These are phyloP conservation scores for Picochlorum sp. DNA, from an alignment of 139 green algal genomes.

Conservation along the genomic window DNA sequence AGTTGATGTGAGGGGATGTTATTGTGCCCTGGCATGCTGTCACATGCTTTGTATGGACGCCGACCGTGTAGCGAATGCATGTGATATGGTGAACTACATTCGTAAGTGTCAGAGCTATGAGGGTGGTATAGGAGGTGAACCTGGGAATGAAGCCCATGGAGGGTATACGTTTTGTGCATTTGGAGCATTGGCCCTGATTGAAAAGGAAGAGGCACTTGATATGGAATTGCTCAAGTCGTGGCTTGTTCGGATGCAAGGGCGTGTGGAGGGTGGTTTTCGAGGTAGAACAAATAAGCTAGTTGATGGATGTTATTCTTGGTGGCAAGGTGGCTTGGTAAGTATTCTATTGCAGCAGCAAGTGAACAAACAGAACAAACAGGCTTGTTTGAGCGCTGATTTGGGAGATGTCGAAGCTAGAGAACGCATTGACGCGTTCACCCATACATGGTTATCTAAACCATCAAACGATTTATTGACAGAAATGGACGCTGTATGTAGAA, in stretches of 20 bases:
- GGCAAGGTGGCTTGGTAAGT: conserved; percentile 79
- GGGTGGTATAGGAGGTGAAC: conserved; percentile 90
- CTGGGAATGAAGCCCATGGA: conserved; percentile 92
- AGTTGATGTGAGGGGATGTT: conserved; percentile 84
- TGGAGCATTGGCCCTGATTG: conserved; percentile 59
- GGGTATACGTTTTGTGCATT: conserved; percentile 96
- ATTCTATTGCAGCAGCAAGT: conserved; percentile 39
- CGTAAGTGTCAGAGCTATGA: conserved; percentile 72
- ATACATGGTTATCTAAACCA: too few species aligned
- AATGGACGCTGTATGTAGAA: too few species aligned
- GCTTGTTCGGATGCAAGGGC: conserved; percentile 56
- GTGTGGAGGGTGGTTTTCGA: conserved; percentile 87
- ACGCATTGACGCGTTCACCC: too few species aligned
- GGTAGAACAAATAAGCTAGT: conserved; percentile 98
- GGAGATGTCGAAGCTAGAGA: too few species aligned
- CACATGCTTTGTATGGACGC: conserved; percentile 66
- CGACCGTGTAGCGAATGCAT: conserved; percentile 26
- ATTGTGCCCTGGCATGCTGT: conserved; percentile 72
- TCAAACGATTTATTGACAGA: too few species aligned
- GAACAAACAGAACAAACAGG: neutral
- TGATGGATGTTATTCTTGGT: conserved; percentile 96
- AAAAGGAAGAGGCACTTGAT: conserved; percentile 40
- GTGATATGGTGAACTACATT: conserved; percentile 53
- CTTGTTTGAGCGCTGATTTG: too few species aligned
- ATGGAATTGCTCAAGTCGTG: conserved; percentile 58